These are phyloP conservation scores for Monosporascus sp. DNA, from an alignment of 2,329 filamentous ascomycete genomes.

Conservation along the genomic window DNA sequence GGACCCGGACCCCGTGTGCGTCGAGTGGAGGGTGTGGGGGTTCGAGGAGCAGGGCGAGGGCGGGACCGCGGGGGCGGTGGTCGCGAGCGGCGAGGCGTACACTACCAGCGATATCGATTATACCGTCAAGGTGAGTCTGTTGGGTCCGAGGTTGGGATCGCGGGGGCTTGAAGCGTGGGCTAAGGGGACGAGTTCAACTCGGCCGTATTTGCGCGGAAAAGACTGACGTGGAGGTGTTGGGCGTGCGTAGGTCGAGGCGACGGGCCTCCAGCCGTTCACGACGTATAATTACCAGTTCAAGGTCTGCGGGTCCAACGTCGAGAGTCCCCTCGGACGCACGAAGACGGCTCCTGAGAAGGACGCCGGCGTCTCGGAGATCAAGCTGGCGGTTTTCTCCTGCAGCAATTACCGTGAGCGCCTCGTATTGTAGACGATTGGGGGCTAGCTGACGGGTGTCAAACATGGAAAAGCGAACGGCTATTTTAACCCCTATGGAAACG, in stretches of 20 bases:
- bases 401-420: conserved; percentile 26
- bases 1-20: conserved; percentile 51
- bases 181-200: neutral
- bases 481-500: conserved; percentile 43
- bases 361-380: conserved; percentile 23
- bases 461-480: conserved; percentile 35
- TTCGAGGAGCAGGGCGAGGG: conserved; percentile 42
- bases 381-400: conserved; percentile 29
- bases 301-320: conserved; percentile 25
- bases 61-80: conserved; percentile 41
- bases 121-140: conserved; percentile 56
- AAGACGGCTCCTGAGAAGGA: conserved; percentile 28
- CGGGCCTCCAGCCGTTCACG: conserved; percentile 26
- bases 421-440: neutral
- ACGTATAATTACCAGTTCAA: conserved; percentile 29
- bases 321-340: conserved; percentile 27
- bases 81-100: conserved; percentile 55
- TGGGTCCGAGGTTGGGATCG: neutral
- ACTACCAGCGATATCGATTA: conserved; percentile 72
- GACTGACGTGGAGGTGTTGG: neutral
- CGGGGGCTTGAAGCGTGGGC: neutral
- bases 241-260: conserved; percentile 47
- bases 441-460: neutral
- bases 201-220: neutral
- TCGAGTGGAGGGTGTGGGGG: conserved; percentile 57